Evolutionary conservation across 768 basidiomycete species (phyloP), one percentile per base, ranked within the genome.

Genomic region (Rhodotorula babjevae): DNA sequence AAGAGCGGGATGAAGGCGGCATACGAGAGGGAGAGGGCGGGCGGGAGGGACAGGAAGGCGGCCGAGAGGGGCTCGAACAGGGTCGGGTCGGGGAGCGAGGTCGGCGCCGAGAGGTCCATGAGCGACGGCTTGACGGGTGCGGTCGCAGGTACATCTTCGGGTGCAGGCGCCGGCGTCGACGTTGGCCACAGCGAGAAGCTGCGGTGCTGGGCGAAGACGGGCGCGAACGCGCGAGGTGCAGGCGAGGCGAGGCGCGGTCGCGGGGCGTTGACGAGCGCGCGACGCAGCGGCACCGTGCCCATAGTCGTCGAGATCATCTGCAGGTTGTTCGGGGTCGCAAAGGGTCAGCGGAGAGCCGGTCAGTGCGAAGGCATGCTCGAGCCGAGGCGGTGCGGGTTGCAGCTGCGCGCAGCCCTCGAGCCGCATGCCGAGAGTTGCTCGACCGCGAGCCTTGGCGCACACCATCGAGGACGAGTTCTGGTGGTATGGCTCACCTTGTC

Each of bases 1-100:
- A 80, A 63, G 66, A 81, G 60, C 46, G 81, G 78, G 74, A 82
- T 81, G 56, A 80, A 79, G 50, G 68, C 55, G 11, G 78, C 78
- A 60, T 79, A 79, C 27, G 77, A 75, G 27, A 78, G 65, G 12
- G 75, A 60, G 58, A 79, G 76, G 29, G 76, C 56, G 3, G 79
- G 57, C n/a, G 68, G 73, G 74, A 78, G 57, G 2, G 76, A 52
- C 53, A 80, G 74, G 52, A 77, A 57, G 2, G 66, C 36, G 49
- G 73, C 56, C n/a, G 72, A 70, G 11, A 71, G 52, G 10, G 75
- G 69, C 31, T 76, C 72, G 69, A 67, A 77, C 63, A 52, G 68
- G 63, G 71, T 79, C 57, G 68, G 76, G 29, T 65, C 31, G 64
- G 71, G 68, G 42, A 71, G 33, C 15, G 58, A 29, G 31, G 50